A percentile compares a stretch with the other conserved stretches of the same genome.
These are phyloP conservation scores for Sonneratia alba DNA, from an alignment of 345 rosid genomes.

Conservation along the genomic window DNA sequence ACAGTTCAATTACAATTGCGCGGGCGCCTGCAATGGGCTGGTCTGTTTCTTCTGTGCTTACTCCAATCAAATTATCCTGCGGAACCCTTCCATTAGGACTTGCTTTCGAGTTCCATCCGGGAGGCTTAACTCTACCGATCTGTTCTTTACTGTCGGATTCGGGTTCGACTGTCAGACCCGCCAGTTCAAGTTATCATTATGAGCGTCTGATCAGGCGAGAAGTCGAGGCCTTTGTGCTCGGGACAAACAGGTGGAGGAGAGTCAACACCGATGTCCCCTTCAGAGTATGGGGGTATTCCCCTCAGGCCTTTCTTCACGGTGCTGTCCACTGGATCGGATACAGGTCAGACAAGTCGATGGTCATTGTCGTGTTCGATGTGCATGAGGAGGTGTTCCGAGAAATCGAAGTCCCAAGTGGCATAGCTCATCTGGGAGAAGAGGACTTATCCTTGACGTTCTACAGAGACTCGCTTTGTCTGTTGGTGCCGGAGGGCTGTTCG, in stretches of 20 bases:
- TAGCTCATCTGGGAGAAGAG: neutral
- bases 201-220: neutral
- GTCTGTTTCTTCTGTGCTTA: conserved; percentile 4
- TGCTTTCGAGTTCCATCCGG: conserved; percentile 1
- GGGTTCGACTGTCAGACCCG: conserved; percentile 15
- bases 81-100: conserved; percentile 18
- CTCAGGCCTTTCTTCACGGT: conserved; percentile 18
- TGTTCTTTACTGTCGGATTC: conserved; percentile 7
- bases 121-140: neutral
- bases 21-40: conserved; percentile 11
- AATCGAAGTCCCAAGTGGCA: conserved; percentile 18
- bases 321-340: conserved; percentile 39
- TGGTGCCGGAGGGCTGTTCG: too few species aligned
- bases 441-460: conserved; percentile 11
- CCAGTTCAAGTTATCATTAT: conserved; percentile 16
- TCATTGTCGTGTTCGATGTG: conserved; percentile 14
- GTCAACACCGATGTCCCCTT: conserved; percentile 8
- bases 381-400: conserved; percentile 17
- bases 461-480: conserved; percentile 11
- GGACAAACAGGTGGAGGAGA: conserved; percentile 20
- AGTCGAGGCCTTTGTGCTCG: conserved; percentile 20
- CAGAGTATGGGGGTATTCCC: conserved; percentile 3
- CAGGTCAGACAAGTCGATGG: neutral
- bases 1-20: conserved; percentile 4
- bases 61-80: conserved; percentile 5